Evolutionary conservation across 306 rosid genomes (phyloP).

Genomic region (Hippophae gyantsensis): DNA sequence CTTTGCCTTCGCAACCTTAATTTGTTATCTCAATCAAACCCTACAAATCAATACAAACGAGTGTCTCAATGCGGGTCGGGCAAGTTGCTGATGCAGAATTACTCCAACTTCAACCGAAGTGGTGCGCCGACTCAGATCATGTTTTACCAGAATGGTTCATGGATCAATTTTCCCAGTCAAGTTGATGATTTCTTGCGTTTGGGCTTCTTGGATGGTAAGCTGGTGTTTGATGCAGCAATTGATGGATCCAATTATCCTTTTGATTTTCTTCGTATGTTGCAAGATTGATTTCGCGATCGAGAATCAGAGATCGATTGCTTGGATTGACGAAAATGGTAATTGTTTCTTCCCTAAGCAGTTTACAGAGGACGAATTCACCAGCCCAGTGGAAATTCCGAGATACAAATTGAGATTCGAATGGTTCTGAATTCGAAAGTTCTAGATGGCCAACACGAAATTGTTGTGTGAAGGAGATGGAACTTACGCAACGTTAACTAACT

Average conservation of each 20-base stretch:
- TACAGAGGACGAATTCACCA: constrained; percentile 21
- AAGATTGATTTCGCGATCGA: constrained; percentile 32
- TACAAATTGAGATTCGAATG: constrained; percentile 25
- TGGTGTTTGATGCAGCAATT: constrained; percentile 23
- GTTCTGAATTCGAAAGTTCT: constrained; percentile 6
- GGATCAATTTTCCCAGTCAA: constrained; percentile 35
- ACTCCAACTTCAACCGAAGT: constrained; percentile 32
- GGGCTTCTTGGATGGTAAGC: constrained; percentile 28
- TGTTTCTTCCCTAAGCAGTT: constrained; percentile 45
- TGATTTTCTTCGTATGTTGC: constrained; percentile 51
- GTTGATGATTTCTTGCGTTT: constrained; percentile 22
- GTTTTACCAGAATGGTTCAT: constrained; percentile 34
- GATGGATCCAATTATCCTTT: constrained; percentile 30
- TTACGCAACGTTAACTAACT: constrained; percentile 12
- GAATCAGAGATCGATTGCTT: constrained; percentile 45
- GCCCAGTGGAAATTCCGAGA: constrained; percentile 13
- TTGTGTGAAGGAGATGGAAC: constrained; percentile 22
- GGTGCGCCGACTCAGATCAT: constrained; percentile 34
- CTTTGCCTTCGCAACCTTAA: too few relatives aligned
- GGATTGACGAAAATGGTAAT: constrained; percentile 42
- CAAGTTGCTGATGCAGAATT: constrained; percentile 16
- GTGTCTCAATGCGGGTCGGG: constrained; percentile 12
- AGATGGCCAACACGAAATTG: constrained; percentile 31
- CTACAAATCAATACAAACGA: neutral
- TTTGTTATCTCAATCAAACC: neutral